A percentile compares a stretch with the other conserved stretches of the same genome.
Conservation (phyloP, 2,329 filamentous ascomycete genomes). For the Verticillium dahliae region DNA sequence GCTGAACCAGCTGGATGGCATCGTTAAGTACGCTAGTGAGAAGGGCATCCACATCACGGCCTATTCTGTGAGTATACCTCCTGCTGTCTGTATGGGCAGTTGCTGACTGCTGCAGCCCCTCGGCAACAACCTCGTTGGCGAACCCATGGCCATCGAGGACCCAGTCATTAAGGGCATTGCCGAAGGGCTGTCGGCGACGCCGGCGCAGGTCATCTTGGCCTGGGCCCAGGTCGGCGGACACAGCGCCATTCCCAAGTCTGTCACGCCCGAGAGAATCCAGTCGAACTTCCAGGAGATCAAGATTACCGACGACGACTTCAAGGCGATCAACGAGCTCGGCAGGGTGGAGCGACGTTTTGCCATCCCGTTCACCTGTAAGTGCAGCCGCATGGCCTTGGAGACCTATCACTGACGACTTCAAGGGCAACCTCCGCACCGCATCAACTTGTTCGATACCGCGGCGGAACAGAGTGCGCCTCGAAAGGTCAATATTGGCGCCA, state of each 20-base stretch:
- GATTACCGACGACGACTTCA: conserved; percentile 50
- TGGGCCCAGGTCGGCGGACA: conserved; percentile 79
- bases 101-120: conserved; percentile 37
- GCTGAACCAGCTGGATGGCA: conserved; percentile 67
- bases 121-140: conserved; percentile 52
- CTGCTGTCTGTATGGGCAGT: neutral
- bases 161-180: conserved; percentile 55
- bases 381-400: neutral
- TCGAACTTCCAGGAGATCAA: conserved; percentile 66
- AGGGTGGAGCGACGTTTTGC: conserved; percentile 40
- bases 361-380: conserved; percentile 35
- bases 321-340: conserved; percentile 56
- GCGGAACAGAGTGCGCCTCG: neutral
- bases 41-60: conserved; percentile 72
- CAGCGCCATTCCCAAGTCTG: conserved; percentile 81
- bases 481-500: neutral
- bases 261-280: conserved; percentile 66
- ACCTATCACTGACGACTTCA: neutral
- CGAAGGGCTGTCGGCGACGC: conserved; percentile 58
- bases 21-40: conserved; percentile 63
- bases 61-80: conserved; percentile 43
- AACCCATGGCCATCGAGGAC: conserved; percentile 66
- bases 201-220: conserved; percentile 69
- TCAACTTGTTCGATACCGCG: neutral
- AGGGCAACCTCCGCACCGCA: neutral